Conservation (phyloP, 2,329 filamentous ascomycete genomes). For the Sordariomycetes sp. region DNA sequence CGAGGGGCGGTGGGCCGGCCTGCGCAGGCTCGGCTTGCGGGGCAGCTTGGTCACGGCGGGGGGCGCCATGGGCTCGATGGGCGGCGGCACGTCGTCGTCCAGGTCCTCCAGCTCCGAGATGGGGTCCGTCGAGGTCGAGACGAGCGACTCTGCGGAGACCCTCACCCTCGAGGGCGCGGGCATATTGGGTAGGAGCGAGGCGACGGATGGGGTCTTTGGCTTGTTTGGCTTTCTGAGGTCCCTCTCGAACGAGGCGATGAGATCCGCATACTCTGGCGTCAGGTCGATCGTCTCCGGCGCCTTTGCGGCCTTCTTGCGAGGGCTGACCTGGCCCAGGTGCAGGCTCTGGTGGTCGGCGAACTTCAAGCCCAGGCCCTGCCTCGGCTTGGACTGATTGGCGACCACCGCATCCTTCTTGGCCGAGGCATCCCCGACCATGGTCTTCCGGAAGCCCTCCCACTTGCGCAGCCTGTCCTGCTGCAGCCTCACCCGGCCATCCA, state of each 20-base stretch:
- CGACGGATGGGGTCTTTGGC: not conserved
- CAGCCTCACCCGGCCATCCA: constrained; percentile 55
- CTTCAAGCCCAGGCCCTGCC: constrained; percentile 38
- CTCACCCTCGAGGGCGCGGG: not conserved
- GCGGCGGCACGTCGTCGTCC: constrained; percentile 29
- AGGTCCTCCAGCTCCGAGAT: constrained; percentile 41
- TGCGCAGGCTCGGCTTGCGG: not conserved
- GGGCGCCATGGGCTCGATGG: not conserved
- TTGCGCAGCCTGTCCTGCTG: constrained; percentile 59
- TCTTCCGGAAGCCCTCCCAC: constrained; percentile 60
- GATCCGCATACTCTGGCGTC: constrained; percentile 28
- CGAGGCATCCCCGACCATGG: constrained; percentile 26
- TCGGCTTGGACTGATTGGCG: constrained; percentile 10
- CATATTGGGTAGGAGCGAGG: not conserved
- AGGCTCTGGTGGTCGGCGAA: constrained; percentile 41
- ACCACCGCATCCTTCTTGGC: not conserved
- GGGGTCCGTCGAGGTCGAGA: constrained; percentile 14
- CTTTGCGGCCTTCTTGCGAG: constrained; percentile 13
- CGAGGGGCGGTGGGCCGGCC: not conserved
- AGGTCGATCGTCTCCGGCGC: constrained; percentile 12
- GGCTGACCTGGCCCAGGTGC: constrained; percentile 24
- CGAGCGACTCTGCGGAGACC: not conserved
- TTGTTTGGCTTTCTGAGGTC: constrained; percentile 23
- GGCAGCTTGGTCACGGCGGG: not conserved
- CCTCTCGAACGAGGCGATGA: constrained; percentile 29